Evolutionary conservation across 169 alveolate genomes (phyloP).

Genomic region (Cryptosporidium ubiquitum): DNA sequence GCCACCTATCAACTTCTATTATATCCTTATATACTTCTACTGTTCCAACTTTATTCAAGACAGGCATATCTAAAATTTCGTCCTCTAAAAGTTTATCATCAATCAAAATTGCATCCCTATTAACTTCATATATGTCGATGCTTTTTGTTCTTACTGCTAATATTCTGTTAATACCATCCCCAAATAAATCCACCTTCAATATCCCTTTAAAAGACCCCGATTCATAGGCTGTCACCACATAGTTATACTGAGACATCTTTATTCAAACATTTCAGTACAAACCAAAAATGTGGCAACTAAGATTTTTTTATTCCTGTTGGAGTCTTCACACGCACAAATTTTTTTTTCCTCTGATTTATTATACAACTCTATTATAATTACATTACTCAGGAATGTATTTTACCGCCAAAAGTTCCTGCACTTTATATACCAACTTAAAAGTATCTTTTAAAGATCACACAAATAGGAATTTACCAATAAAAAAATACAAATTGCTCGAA

Average conservation of each 20-base stretch:
- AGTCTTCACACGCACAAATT: background rate
- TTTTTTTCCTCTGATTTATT: background rate
- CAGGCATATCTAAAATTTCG: slow-evolving; percentile 13
- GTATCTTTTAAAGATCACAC: background rate
- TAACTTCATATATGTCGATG: slow-evolving; percentile 36
- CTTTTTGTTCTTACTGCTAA: slow-evolving; percentile 39
- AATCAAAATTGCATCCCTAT: background rate
- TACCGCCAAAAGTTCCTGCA: background rate
- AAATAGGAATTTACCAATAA: too few species aligned
- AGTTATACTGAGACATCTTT: slow-evolving; percentile 69
- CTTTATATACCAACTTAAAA: background rate
- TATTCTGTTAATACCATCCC: slow-evolving; percentile 55
- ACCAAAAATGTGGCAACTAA: background rate
- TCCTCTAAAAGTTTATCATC: background rate
- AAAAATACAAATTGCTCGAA: background rate
- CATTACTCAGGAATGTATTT: too few species aligned
- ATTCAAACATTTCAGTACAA: background rate
- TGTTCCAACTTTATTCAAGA: slow-evolving; percentile 47
- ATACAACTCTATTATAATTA: background rate
- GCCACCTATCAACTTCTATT: slow-evolving; percentile 36
- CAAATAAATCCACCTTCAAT: slow-evolving; percentile 47
- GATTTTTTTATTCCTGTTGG: background rate
- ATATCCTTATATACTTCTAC: slow-evolving; percentile 27
- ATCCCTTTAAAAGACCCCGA: slow-evolving; percentile 48
- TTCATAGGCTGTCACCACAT: slow-evolving; percentile 63